These are phyloP conservation scores for Verticillium longisporum DNA, from an alignment of 2,329 filamentous ascomycete genomes.

Conservation along the genomic window DNA sequence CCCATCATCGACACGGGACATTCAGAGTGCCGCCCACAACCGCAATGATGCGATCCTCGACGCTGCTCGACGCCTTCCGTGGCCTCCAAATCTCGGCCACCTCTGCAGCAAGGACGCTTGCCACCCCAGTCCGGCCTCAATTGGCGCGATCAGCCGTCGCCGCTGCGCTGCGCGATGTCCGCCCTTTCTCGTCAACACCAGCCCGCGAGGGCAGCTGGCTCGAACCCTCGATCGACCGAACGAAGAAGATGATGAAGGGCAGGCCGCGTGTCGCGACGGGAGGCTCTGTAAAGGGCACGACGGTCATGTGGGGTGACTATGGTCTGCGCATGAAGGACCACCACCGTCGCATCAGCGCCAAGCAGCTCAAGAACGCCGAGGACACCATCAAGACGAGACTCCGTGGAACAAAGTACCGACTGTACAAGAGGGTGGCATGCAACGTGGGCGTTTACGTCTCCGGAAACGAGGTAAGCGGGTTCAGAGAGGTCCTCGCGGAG, in stretches of 20 bases:
- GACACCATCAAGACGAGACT: conserved; percentile 87
- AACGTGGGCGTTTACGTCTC: conserved; percentile 94
- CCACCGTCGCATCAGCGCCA: conserved; percentile 81
- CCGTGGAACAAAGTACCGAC: conserved; percentile 82
- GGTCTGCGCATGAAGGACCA: conserved; percentile 91
- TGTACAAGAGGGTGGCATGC: conserved; percentile 86
- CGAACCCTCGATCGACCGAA: conserved; percentile 66
- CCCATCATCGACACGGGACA: background rate
- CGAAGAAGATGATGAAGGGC: conserved; percentile 87
- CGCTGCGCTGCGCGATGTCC: conserved; percentile 37
- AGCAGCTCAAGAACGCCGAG: conserved; percentile 82
- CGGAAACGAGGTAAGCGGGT: conserved; percentile 72
- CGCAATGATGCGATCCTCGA: conserved; percentile 39
- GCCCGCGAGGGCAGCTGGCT: conserved; percentile 66
- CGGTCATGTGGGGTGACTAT: conserved; percentile 93
- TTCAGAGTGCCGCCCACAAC: conserved; percentile 7
- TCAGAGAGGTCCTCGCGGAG: background rate
- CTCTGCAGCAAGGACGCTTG: conserved; percentile 31
- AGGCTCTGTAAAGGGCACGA: conserved; percentile 86
- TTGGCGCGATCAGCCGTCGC: conserved; percentile 19
- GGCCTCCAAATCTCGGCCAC: conserved; percentile 37
- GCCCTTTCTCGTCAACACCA: conserved; percentile 68
- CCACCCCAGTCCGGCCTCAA: conserved; percentile 22
- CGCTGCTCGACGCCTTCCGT: conserved; percentile 44
- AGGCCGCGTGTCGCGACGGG: conserved; percentile 82